Conservation (phyloP, 805 yeast species). For the Torulaspora franciscae region DNA sequence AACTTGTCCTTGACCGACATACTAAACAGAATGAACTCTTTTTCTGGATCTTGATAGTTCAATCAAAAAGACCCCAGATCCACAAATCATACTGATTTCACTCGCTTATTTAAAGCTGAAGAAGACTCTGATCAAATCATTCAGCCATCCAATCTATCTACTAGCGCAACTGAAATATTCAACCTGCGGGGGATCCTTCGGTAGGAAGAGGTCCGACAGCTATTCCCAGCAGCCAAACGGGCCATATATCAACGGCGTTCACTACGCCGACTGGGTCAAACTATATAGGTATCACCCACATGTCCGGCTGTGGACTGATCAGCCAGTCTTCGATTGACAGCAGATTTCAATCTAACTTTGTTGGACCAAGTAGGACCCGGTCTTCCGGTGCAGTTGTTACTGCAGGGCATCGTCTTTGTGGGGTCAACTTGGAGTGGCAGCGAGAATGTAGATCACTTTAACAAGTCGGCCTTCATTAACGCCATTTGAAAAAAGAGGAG, state of each 20-base stretch:
- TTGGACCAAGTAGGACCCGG: not conserved
- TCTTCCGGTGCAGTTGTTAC: not conserved
- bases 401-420: not conserved
- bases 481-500: too few species aligned
- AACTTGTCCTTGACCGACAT: constrained; percentile 5
- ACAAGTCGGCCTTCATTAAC: not conserved
- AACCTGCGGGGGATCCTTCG: not conserved
- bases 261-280: not conserved
- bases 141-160: not conserved
- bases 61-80: not conserved
- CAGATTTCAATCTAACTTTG: not conserved
- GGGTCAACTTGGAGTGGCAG: not conserved
- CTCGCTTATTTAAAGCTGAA: not conserved
- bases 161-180: not conserved
- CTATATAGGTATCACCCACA: not conserved
- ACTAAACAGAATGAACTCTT: not conserved
- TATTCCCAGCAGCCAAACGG: not conserved
- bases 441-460: not conserved
- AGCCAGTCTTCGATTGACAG: not conserved
- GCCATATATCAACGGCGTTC: not conserved
- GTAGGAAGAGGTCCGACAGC: constrained; percentile 1
- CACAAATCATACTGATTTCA: not conserved
- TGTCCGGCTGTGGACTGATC: not conserved
- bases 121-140: not conserved
- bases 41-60: not conserved